Conservation (phyloP, 1,139 yeast genomes). For the Geotrichum reessii region DNA sequence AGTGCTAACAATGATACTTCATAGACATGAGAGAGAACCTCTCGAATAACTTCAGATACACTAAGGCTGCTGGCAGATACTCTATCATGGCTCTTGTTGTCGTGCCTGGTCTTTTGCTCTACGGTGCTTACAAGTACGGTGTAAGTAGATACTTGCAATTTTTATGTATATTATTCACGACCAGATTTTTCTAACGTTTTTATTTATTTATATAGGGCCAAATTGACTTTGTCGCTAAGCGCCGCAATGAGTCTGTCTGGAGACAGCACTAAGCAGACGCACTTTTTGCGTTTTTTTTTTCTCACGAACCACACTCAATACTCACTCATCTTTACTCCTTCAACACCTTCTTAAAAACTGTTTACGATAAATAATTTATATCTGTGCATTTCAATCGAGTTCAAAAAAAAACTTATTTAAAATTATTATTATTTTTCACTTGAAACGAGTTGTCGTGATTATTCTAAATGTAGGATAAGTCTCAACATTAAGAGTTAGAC, state of each 20-base stretch:
- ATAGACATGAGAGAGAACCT: constrained; percentile 33
- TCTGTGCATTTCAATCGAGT: not conserved
- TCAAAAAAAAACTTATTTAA: too few species aligned
- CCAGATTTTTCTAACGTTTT: not conserved
- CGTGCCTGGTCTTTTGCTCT: constrained; percentile 34
- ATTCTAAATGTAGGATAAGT: too few species aligned
- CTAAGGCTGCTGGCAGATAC: constrained; percentile 32
- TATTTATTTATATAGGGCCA: constrained; percentile 24
- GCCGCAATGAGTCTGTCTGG: constrained; percentile 32
- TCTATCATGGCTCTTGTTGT: constrained; percentile 32
- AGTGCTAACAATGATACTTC: constrained; percentile 5
- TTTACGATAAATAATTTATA: not conserved
- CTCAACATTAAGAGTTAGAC: too few species aligned
- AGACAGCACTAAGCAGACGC: constrained; percentile 15
- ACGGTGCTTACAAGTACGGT: constrained; percentile 26
- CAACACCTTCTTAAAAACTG: not conserved
- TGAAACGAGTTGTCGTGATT: too few species aligned
- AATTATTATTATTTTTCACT: too few species aligned
- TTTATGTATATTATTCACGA: not conserved
- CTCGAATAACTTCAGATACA: constrained; percentile 32
- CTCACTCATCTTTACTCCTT: not conserved
- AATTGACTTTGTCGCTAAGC: constrained; percentile 29
- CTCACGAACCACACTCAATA: too few species aligned
- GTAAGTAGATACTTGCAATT: constrained; percentile 10
- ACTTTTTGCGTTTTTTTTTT: too few species aligned